phyloP scores from a whole-genome alignment of 495 filamentous ascomycete genomes.

The Aspergillus cristatus region DNA sequence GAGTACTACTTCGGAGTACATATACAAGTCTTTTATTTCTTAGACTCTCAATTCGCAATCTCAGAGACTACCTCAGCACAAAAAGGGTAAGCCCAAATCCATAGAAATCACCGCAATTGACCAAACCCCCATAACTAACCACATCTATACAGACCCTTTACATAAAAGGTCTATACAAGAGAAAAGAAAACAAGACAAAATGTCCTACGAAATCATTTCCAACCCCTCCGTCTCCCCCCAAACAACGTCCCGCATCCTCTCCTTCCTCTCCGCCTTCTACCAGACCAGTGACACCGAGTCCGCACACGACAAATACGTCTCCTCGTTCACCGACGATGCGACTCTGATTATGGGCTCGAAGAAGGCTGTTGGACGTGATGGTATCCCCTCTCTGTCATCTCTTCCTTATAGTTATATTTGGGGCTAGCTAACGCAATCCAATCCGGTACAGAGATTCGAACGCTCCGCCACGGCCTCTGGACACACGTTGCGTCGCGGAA shows the following conservation, averaged over 20 bases:
- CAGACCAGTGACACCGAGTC: slow-evolving; percentile 46
- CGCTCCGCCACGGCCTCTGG: slow-evolving; percentile 48
- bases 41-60: too few species aligned
- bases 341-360: slow-evolving; percentile 50
- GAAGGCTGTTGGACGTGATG: slow-evolving; percentile 37
- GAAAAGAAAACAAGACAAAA: slow-evolving; percentile 10
- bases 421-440: too few species aligned
- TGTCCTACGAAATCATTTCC: slow-evolving; percentile 32
- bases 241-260: slow-evolving; percentile 23
- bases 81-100: too few species aligned
- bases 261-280: slow-evolving; percentile 53
- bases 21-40: too few species aligned
- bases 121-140: too few species aligned
- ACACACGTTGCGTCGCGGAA: slow-evolving; percentile 40
- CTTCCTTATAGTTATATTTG: neutral
- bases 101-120: too few species aligned
- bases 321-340: slow-evolving; percentile 45
- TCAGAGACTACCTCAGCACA: too few species aligned
- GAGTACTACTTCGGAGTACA: too few species aligned
- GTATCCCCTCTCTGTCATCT: slow-evolving; percentile 21
- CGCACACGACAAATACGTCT: slow-evolving; percentile 46
- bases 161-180: too few species aligned
- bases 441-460: slow-evolving; percentile 38
- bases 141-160: too few species aligned
- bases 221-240: slow-evolving; percentile 20